Evolutionary conservation across 176 grass and related monocot genomes (phyloP).

Genomic region (Paspalum vaginatum): DNA sequence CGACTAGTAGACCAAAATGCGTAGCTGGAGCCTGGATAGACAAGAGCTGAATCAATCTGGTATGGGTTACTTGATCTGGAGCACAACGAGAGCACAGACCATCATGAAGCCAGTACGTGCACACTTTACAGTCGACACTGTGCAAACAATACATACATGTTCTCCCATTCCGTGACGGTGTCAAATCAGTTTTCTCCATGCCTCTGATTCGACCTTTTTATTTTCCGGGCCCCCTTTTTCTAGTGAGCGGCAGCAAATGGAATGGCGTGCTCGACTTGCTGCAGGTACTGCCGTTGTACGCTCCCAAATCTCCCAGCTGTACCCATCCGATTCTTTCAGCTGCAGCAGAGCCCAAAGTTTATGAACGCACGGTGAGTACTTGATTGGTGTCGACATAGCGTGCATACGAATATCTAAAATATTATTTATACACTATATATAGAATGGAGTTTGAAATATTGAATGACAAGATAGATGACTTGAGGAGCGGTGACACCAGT

Average conservation of each 20-base stretch:
- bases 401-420: too few species aligned
- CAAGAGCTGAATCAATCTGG: neutral
- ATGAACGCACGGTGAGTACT: conserved; percentile 22
- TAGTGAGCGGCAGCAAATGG: neutral
- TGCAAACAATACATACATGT: neutral
- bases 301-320: conserved; percentile 24
- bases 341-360: neutral
- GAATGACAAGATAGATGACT: too few species aligned
- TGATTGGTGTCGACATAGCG: too few species aligned
- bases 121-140: neutral
- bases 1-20: neutral
- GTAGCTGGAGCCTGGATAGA: neutral
- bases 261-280: conserved; percentile 1
- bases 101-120: neutral
- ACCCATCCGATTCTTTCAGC: conserved; percentile 7
- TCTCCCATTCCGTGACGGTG: conserved; percentile 38
- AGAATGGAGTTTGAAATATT: too few species aligned
- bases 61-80: neutral
- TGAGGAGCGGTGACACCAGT: too few species aligned
- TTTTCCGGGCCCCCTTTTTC: neutral
- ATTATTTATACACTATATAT: too few species aligned
- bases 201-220: conserved; percentile 29
- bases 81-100: neutral
- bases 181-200: conserved; percentile 14
- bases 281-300: conserved; percentile 28